phyloP scores from a whole-genome alignment of 2,329 filamentous ascomycete genomes.

The Arthrobotrys sphaeroides region DNA sequence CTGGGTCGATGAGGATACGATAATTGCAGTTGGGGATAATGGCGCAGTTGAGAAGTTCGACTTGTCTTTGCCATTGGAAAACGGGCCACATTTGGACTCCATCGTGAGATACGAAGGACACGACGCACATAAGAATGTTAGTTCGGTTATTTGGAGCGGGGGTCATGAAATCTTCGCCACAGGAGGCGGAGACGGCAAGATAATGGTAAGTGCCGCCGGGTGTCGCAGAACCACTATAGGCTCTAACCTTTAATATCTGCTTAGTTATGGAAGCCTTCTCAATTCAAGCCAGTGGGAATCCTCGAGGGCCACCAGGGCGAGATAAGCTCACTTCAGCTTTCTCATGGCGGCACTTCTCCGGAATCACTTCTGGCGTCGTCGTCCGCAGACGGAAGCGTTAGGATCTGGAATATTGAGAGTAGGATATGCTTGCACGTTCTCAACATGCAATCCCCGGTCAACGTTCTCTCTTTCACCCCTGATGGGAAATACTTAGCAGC shows the following conservation, averaged over 20 bases:
- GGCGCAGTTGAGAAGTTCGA: constrained; percentile 50
- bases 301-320: constrained; percentile 46
- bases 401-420: constrained; percentile 49
- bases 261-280: constrained; percentile 48
- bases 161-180: constrained; percentile 44
- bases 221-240: too few relatives aligned
- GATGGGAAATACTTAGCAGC: constrained; percentile 49
- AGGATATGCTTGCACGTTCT: constrained; percentile 51
- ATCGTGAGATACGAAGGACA: constrained; percentile 38
- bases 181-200: constrained; percentile 45
- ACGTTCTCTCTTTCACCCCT: constrained; percentile 35
- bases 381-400: constrained; percentile 44
- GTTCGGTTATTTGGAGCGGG: constrained; percentile 33
- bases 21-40: constrained; percentile 45
- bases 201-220: constrained; percentile 26
- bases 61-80: constrained; percentile 17
- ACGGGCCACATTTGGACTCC: constrained; percentile 18
- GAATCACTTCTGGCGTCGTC: constrained; percentile 42
- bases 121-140: constrained; percentile 47
- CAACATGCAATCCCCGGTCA: constrained; percentile 48
- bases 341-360: constrained; percentile 8
- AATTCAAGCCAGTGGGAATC: constrained; percentile 43
- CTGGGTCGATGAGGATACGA: constrained; percentile 49
- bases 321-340: constrained; percentile 38
- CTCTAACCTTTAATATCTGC: background rate